These are phyloP conservation scores for Dryadomyces sulphureus DNA, from an alignment of 2,329 filamentous ascomycete species.

Conservation along the genomic window DNA sequence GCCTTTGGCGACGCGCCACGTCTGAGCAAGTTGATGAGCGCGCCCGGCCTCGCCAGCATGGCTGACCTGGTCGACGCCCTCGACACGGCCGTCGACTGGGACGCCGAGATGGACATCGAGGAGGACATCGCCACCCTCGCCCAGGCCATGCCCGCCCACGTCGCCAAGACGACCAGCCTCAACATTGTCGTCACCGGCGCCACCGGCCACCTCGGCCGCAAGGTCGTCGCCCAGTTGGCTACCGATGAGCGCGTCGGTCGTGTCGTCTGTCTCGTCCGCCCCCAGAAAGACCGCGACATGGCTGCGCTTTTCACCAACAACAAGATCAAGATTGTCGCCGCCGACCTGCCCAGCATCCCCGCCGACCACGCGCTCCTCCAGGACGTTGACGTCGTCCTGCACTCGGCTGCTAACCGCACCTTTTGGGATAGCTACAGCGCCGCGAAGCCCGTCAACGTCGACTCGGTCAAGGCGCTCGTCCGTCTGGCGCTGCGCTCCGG, in stretches of 20 bases:
- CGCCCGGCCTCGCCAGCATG: slow-evolving; percentile 24
- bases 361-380: slow-evolving; percentile 3
- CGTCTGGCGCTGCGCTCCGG: slow-evolving; percentile 12
- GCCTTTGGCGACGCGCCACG: slow-evolving; percentile 16
- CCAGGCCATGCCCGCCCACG: not conserved
- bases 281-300: too few species aligned
- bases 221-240: not conserved
- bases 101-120: slow-evolving; percentile 10
- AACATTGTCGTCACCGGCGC: not conserved
- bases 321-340: not conserved
- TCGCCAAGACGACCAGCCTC: not conserved
- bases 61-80: slow-evolving; percentile 11
- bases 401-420: slow-evolving; percentile 28
- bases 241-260: too few species aligned
- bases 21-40: slow-evolving; percentile 22
- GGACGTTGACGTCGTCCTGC: slow-evolving; percentile 23
- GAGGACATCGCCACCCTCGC: not conserved
- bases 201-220: not conserved
- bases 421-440: slow-evolving; percentile 22
- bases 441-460: slow-evolving; percentile 20
- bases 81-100: slow-evolving; percentile 14
- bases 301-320: not conserved
- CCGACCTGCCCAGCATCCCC: slow-evolving; percentile 6
- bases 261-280: too few species aligned
- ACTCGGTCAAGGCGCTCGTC: slow-evolving; percentile 19